A percentile compares a stretch with the other conserved stretches of the same genome.
Evolutionary conservation across 1,284 basidiomycete species (phyloP).

Genomic region (Rhodotorula sp.): DNA sequence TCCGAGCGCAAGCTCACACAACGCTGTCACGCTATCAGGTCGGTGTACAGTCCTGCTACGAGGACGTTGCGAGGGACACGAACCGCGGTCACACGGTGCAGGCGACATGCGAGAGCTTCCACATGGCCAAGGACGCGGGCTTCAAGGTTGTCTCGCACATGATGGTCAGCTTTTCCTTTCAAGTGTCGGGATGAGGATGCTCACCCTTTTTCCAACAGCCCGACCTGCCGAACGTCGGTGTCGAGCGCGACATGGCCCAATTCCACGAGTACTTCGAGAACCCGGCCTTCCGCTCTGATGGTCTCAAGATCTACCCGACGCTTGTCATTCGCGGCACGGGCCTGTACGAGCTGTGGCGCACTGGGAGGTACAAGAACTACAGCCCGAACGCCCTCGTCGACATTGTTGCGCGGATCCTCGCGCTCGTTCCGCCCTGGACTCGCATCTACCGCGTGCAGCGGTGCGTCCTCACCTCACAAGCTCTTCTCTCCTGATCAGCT

Average conservation of each 20-base stretch:
- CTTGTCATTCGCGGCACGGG: conserved; percentile 98
- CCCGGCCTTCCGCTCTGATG: conserved; percentile 94
- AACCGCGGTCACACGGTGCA: conserved; percentile 95
- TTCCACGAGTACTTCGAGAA: conserved; percentile 99
- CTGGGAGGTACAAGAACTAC: conserved; percentile 84
- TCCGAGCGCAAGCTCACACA: background rate
- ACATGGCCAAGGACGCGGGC: conserved; percentile 96
- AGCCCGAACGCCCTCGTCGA: conserved; percentile 97
- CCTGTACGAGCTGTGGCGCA: conserved; percentile 54
- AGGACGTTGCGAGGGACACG: conserved; percentile 97
- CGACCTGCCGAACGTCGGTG: conserved; percentile 87
- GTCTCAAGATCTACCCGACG: conserved; percentile 97
- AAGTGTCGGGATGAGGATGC: background rate
- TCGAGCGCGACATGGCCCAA: conserved; percentile 96
- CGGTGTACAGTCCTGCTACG: conserved; percentile 97
- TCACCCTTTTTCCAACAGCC: conserved; percentile 47
- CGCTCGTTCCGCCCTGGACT: conserved; percentile 98
- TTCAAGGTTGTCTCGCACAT: conserved; percentile 99
- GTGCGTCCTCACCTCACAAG: too few species aligned
- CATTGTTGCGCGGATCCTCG: conserved; percentile 92
- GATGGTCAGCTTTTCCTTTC: conserved; percentile 61
- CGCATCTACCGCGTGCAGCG: conserved; percentile 96
- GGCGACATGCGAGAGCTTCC: conserved; percentile 95
- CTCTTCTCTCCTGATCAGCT: too few species aligned
- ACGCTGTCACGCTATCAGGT: conserved; percentile 55